Base-by-base conservation (phyloP, 164 flowering plant genomes). In the Sextonia rubra region DNA sequence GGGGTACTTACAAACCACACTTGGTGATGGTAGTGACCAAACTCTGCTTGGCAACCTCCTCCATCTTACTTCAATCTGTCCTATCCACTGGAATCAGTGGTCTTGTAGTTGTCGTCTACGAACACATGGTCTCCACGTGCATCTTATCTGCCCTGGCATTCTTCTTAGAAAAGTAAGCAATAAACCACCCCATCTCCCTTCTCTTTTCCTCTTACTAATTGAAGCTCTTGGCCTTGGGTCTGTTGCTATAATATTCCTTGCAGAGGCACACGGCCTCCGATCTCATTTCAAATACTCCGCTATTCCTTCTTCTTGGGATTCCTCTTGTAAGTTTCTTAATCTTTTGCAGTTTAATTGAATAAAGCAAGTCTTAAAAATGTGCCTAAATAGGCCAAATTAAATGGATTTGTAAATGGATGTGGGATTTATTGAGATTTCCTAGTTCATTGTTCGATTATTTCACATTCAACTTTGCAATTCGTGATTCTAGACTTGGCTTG, bases 221-320 rank as follows among this genome's bases (percentile, higher is more conserved):
- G 17, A 20, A 52, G 17, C 1, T 52, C n/a, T 3, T 52, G 17
- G 58, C n/a, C 14, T 20, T 52, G 17, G 26, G n/a, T 52, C 14
- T 52, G 17, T 20, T 15, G 17, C 58, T 52, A 15, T 17, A 3
- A 15, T 26, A 8, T 52, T 4, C 60, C 11, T 8, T 69, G 8
- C 74, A 71, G 74, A 71, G 60, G 47, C 15, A 71, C n/a, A 26
- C 60, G 73, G 29, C 80, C 66, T 5, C 73, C 74, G 7, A 60
- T 69, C 52, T 69, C 80, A 23, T 69, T 62, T 55, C 64, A 69
- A 71, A 69, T 77, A 52, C 27, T 74, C 18, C 44, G 73, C 52
- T 69, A 73, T 47, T 69, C 80, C 0, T 77, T 73, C 70, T 9
- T 77, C 64, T 47, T 77, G 18, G 80, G 73, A 70, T 25, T 77